Evolutionary conservation across 2,329 filamentous ascomycete genomes (phyloP).

Genomic region (Raffaelea deltoideospora): DNA sequence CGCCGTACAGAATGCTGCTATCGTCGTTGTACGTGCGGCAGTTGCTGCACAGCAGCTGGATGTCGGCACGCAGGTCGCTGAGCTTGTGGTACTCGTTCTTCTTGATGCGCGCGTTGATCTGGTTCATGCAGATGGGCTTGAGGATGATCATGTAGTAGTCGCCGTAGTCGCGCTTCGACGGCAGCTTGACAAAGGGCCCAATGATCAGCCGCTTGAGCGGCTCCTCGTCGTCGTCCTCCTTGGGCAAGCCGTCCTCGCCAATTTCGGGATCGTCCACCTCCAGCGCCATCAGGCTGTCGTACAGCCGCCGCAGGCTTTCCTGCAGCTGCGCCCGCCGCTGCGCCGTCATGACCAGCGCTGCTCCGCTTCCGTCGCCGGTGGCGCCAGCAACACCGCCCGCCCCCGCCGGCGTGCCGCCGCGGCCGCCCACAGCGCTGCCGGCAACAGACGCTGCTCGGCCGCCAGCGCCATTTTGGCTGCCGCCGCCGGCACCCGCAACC

Average conservation of each 20-base stretch:
- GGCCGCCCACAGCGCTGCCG: too few species aligned
- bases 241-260: slow-evolving; percentile 31
- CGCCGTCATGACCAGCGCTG: slow-evolving; percentile 32
- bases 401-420: slow-evolving; percentile 5
- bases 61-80: slow-evolving; percentile 67
- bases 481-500: slow-evolving; percentile 17
- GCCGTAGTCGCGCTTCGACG: slow-evolving; percentile 75
- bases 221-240: slow-evolving; percentile 41
- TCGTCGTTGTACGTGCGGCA: slow-evolving; percentile 96
- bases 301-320: slow-evolving; percentile 60
- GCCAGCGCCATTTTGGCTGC: too few species aligned
- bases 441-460: too few species aligned
- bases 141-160: slow-evolving; percentile 94
- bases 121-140: slow-evolving; percentile 88
- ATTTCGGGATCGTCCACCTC: slow-evolving; percentile 60
- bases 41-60: slow-evolving; percentile 74
- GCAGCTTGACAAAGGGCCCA: slow-evolving; percentile 83
- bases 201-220: slow-evolving; percentile 65
- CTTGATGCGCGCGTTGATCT: slow-evolving; percentile 90
- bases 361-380: slow-evolving; percentile 30
- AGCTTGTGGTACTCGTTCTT: slow-evolving; percentile 80
- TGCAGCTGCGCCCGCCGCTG: slow-evolving; percentile 67
- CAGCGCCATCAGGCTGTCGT: slow-evolving; percentile 67
- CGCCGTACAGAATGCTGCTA: slow-evolving; percentile 76
- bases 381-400: neutral